Conservation (phyloP, 2,329 filamentous ascomycete genomes). For the Pseudogymnoascus sp. region DNA sequence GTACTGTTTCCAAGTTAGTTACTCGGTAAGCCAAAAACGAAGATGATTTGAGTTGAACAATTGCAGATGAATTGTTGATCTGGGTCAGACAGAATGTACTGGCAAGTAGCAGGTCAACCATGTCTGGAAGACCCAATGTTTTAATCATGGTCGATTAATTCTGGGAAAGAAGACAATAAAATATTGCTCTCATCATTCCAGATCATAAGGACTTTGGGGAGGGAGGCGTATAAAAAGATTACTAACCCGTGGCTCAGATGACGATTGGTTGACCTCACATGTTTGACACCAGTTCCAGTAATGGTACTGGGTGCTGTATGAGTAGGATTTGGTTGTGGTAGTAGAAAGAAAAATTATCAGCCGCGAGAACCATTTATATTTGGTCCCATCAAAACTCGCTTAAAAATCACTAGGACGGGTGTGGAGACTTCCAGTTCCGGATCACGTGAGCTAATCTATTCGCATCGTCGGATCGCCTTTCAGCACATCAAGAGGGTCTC, state of each 20-base stretch:
- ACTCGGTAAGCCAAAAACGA: neutral
- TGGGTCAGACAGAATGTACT: constrained; percentile 73
- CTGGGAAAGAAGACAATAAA: constrained; percentile 76
- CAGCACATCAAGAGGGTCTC: constrained; percentile 9
- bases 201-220: constrained; percentile 12
- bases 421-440: neutral
- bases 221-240: constrained; percentile 2
- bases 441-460: constrained; percentile 7
- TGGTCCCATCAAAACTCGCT: constrained; percentile 9
- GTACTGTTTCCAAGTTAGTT: constrained; percentile 4
- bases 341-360: constrained; percentile 10
- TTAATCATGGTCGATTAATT: constrained; percentile 84
- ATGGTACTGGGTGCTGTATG: neutral
- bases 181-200: constrained; percentile 62
- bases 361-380: constrained; percentile 2
- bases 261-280: neutral
- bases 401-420: constrained; percentile 8
- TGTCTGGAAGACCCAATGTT: constrained; percentile 51
- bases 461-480: constrained; percentile 8
- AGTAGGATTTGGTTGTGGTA: constrained; percentile 8
- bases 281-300: neutral
- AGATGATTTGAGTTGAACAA: neutral
- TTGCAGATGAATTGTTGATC: constrained; percentile 19
- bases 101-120: constrained; percentile 75
- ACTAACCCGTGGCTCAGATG: neutral